Base-by-base conservation (phyloP, 2,329 filamentous ascomycete species). In the Ophiostoma sp. region DNA sequence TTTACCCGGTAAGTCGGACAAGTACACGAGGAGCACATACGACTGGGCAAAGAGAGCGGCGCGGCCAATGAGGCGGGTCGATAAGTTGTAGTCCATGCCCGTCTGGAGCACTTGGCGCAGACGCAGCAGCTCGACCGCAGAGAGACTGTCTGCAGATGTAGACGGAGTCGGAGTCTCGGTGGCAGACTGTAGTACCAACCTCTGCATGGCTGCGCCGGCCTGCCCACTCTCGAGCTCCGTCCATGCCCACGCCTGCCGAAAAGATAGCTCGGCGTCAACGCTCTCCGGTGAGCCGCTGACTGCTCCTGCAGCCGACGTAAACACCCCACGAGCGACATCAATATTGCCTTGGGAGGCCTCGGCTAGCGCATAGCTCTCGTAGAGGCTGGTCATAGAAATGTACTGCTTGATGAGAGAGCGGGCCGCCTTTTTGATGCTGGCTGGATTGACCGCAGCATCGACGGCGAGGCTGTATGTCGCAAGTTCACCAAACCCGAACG, bases 321-420 rank as follows among this genome's bases (percentile, higher is more conserved):
- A 85, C 0, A 95, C 88, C 68, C 86, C 87, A 31, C 83, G 80
- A 4, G 90, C 89, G 66, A 87, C 81, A 0, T 86, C 82, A 1
- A 76, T 74, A 33, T 90, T 89, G 0, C 83, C 86, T 39, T 84
- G 84, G 1, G 82, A 81, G 73, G 80, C 83, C 78, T 96, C 92
- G 3, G 93, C 86, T 17, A 92, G 79, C 0, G 90, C 92, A 76
- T 94, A 96, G 0, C 89, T 87, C 74, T 93, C 90, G 79, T 96
- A 97, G 0, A 97, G 81, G 17, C 83, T 81, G 3, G 91, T 77
- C 74, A 87, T 90, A 0, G 86, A 82, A 0, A 88, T 82, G 70
- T 87, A 85, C 67, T 83, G 83, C 76, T 91, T 94, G n/a, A 97
- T 79, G 0, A 96, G 80, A 7, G 80, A 79, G 75, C 92, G 96